phyloP scores from a whole-genome alignment of 1,284 basidiomycete genomes.

The Tetrapyrgos nigripes region DNA sequence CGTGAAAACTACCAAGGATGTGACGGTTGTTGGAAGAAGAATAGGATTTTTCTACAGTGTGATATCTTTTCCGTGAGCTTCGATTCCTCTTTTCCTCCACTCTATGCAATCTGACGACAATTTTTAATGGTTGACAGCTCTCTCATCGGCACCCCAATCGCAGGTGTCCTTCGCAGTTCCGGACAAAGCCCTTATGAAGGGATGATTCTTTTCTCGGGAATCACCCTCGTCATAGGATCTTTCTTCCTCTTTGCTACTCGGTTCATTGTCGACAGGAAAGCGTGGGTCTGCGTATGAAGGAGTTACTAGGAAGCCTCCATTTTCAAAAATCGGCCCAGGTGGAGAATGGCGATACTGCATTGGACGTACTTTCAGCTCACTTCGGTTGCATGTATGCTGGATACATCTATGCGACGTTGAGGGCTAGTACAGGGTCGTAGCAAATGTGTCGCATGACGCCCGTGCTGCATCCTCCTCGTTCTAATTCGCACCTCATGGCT shows the following conservation, averaged over 20 bases:
- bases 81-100: not conserved
- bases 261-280: slow-evolving; percentile 47
- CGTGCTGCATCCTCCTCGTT: too few relatives aligned
- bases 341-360: too few relatives aligned
- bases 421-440: too few relatives aligned
- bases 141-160: slow-evolving; percentile 63
- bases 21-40: slow-evolving; percentile 60
- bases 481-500: too few relatives aligned
- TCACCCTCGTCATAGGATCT: slow-evolving; percentile 61
- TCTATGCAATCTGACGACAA: not conserved
- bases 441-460: too few relatives aligned
- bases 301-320: too few relatives aligned
- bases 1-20: slow-evolving; percentile 60
- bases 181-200: slow-evolving; percentile 53
- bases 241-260: slow-evolving; percentile 56
- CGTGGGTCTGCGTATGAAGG: slow-evolving; percentile 48
- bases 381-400: too few relatives aligned
- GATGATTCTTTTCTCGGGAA: slow-evolving; percentile 64
- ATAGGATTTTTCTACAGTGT: slow-evolving; percentile 67
- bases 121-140: slow-evolving; percentile 47
- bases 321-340: too few relatives aligned
- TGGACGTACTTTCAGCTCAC: too few relatives aligned
- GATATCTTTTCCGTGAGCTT: slow-evolving; percentile 71
- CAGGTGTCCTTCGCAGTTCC: slow-evolving; percentile 56
- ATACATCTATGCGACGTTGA: too few relatives aligned